Evolutionary conservation across 2,329 filamentous ascomycete species (phyloP), one percentile per base, ranked within the genome.

Genomic region (Periconia macrospinosa): DNA sequence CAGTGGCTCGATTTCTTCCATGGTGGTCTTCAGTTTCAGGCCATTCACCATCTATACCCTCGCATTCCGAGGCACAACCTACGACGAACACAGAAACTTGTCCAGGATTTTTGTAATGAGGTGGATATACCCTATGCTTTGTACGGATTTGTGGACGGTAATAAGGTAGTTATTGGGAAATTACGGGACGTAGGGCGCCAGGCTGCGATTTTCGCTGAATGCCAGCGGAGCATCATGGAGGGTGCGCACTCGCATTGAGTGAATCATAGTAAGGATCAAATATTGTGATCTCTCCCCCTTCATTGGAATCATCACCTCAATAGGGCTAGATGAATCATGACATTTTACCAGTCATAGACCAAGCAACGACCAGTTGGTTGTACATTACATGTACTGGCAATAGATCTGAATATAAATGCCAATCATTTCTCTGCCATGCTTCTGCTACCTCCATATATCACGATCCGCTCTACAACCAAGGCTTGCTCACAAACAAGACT

Each of bases 1-100:
- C 75, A 79, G 20, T 90, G 87, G 87, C 75, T 90, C 23, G 87
- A 90, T 68, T 90, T 86, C 61, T 79, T 89, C 66, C 87, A 90
- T 68, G 87, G 87, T 46, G 87, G 87, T 1, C 76, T 90, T 27
- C 87, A 90, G 72, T 90, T 90, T 73, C 87, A 90, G 71, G 86
- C 83, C 7, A 81, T 89, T 2, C 87, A 90, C 70, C 87, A 90
- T 60, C 71, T 90, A 11, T 90, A 86, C 64, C 87, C 87, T 2
- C 79, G 87, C 5, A 79, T 89, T 49, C 87, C 87, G 1, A 75
- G 87, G 20, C 87, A 90, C 70, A 90, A 90, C 68, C 73, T 90
- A 10, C 79, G 87, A 49, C 74, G 76, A 57, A 79, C 81, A 2
- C 86, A 89, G 72, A 76, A 71, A 53, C 67, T 87, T 42, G 85